Percentiles rank a stretch among this genome's conserved stretches.
phyloP scores from a whole-genome alignment of 2,329 filamentous ascomycete genomes.

The Sporothrix sp. region DNA sequence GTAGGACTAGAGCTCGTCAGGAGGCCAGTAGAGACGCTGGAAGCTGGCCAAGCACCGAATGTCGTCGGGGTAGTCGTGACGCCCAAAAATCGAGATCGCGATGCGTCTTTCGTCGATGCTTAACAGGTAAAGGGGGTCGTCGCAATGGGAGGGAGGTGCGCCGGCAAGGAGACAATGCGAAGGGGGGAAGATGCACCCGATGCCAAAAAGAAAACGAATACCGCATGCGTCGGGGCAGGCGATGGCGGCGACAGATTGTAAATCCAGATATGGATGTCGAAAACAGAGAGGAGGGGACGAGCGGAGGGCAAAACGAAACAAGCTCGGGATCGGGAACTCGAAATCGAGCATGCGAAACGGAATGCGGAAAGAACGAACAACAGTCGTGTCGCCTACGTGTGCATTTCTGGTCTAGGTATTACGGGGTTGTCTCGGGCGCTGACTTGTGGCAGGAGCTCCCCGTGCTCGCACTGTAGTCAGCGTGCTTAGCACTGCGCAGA shows the following conservation, averaged over 20 bases:
- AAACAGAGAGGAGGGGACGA: not conserved
- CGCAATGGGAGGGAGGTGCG: not conserved
- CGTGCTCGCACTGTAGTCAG: not conserved
- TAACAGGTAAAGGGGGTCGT: not conserved
- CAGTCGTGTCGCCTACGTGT: not conserved
- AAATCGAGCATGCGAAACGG: too few relatives aligned
- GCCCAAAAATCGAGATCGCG: too few relatives aligned
- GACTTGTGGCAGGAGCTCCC: not conserved
- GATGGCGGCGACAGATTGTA: not conserved
- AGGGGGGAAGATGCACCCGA: not conserved
- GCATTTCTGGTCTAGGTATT: not conserved
- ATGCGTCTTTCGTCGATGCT: not conserved
- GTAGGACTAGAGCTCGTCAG: too few relatives aligned
- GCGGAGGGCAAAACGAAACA: too few relatives aligned
- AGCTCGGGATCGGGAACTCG: too few relatives aligned
- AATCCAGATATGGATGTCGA: not conserved
- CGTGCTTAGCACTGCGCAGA: too few relatives aligned
- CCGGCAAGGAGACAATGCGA: constrained; percentile 3
- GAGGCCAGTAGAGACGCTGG: too few relatives aligned
- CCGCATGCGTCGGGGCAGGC: not conserved
- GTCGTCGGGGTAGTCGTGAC: too few relatives aligned
- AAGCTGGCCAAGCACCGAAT: too few relatives aligned
- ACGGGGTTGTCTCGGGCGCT: constrained; percentile 1
- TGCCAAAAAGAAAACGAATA: constrained; percentile 2
- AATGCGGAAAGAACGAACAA: too few relatives aligned